phyloP scores from a whole-genome alignment of 2,329 filamentous ascomycete species.

The Pseudopyricularia cyperi region DNA sequence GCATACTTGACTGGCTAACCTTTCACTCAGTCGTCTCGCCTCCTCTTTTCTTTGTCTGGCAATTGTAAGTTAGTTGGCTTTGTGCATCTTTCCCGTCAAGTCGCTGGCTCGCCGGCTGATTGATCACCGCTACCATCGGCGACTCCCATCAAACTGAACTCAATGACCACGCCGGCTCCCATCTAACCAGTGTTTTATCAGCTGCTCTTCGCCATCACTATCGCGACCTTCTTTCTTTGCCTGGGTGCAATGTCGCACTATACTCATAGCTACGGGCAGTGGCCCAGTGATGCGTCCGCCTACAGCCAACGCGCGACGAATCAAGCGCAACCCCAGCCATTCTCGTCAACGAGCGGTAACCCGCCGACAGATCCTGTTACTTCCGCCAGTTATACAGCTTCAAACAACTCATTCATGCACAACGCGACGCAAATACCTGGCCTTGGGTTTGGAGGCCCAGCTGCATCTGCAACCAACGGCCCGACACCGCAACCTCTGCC shows the following conservation, averaged over 20 bases:
- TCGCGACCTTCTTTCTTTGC: background rate
- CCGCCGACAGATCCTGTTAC: conserved; percentile 3
- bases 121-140: no score
- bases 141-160: background rate
- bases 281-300: conserved; percentile 4
- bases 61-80: background rate
- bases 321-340: background rate
- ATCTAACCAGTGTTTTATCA: background rate
- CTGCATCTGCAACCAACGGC: background rate
- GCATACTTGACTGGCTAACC: background rate
- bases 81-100: background rate
- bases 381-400: conserved; percentile 12
- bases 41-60: background rate
- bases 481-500: background rate
- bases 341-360: conserved; percentile 9
- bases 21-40: background rate
- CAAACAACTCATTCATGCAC: conserved; percentile 22
- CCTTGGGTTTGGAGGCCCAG: conserved; percentile 18
- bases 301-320: conserved; percentile 5
- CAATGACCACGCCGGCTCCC: background rate
- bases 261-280: conserved; percentile 19
- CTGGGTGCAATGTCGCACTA: conserved; percentile 24
- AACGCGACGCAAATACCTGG: conserved; percentile 25
- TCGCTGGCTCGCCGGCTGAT: background rate
- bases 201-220: background rate